Base-by-base conservation (phyloP, 192 early-diverging fungal species). In the Backusella mclennaniae region DNA sequence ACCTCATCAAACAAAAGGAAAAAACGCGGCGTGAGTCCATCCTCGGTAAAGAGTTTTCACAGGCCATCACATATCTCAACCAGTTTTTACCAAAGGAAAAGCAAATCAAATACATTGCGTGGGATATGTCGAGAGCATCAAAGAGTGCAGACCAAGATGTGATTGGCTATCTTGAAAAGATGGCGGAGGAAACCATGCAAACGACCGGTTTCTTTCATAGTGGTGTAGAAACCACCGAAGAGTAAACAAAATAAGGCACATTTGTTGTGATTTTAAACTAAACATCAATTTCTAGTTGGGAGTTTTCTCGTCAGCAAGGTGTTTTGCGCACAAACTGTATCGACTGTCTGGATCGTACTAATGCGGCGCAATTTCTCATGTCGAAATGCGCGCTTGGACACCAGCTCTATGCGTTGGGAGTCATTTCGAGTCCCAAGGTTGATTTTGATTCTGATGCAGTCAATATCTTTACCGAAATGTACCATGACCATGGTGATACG, bases 41-140 rank as follows among this genome's bases (percentile, higher is more conserved):
- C 19, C 80, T 99, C 11, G 86, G 95, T 29, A 90, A 93, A 56
- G 95, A 98, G 73, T 97, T 97, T 80, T 83, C 92, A 1, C 90
- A 93, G 46, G 85, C 92, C 6, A 86, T 98, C 33, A 80, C 85
- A 4, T 98, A 98, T 77, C 82, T 99, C 69, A 97, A 96, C 79
- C 95, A 97, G 80, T 95, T 95, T 69, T 77, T 99, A 67, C 95
- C 95, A 0, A 81, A 87, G 2, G 91, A 92, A 19, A 89, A 92
- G 12, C 91, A 91, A 76, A 94, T 98, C 63, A 84, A 89, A 71
- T 98, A 99, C 80, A 89, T 96, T 76, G 94, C 94, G 4, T 98
- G 96, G 96, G 98, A 99, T 83, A 99, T 99, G 98, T 96, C 98
- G 26, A 83, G 96, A 33, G 97, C 97, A 12, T 95, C 95, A 9